These are phyloP conservation scores for Neurospora discreta DNA, from an alignment of 495 filamentous ascomycete genomes.

Conservation along the genomic window DNA sequence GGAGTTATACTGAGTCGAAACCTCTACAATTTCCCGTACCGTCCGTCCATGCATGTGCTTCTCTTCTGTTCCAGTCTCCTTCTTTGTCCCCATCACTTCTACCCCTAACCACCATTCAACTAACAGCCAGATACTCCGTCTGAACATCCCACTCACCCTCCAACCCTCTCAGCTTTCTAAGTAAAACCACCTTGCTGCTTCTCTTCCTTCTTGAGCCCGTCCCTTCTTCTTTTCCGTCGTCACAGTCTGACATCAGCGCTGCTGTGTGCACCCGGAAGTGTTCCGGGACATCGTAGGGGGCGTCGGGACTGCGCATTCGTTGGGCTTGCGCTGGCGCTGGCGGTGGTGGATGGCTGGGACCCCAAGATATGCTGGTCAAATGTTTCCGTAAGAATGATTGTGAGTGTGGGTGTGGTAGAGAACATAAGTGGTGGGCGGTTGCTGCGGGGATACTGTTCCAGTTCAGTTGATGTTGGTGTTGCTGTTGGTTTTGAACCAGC, in stretches of 20 bases:
- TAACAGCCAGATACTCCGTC: slow-evolving; percentile 17
- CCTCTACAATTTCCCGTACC: background rate
- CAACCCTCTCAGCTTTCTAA: slow-evolving; percentile 18
- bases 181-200: slow-evolving; percentile 20
- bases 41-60: background rate
- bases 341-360: background rate
- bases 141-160: slow-evolving; percentile 19
- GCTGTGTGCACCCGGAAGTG: slow-evolving; percentile 18
- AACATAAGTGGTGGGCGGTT: background rate
- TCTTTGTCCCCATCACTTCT: background rate
- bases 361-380: background rate
- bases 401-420: background rate
- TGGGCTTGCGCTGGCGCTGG: background rate
- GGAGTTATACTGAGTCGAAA: background rate
- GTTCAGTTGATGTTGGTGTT: background rate
- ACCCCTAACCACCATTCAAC: background rate
- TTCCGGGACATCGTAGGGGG: slow-evolving; percentile 24
- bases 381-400: background rate
- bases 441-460: background rate
- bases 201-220: slow-evolving; percentile 19
- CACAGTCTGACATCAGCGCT: slow-evolving; percentile 6
- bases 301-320: slow-evolving; percentile 11
- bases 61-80: background rate
- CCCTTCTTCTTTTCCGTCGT: background rate
- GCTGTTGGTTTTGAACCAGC: background rate